A percentile compares a stretch with the other conserved stretches of the same genome.
These are phyloP conservation scores for Didymella keratinophila DNA, from an alignment of 2,329 filamentous ascomycete species.

Conservation along the genomic window DNA sequence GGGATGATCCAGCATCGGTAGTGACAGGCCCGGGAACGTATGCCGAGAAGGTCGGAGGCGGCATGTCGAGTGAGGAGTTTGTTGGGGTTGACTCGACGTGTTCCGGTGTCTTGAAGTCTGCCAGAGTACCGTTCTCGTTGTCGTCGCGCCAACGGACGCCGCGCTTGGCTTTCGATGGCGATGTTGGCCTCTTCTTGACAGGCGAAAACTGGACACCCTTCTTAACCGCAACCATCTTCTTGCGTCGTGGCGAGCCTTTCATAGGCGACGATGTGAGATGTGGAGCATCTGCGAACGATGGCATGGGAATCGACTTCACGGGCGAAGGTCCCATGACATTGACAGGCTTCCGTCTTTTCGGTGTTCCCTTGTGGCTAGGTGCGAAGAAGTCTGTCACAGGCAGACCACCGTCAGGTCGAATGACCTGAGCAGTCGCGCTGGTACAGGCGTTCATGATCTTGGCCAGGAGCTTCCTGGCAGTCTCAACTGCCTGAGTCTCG, in stretches of 20 bases:
- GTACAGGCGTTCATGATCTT: slow-evolving; percentile 80
- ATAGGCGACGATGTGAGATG: slow-evolving; percentile 68
- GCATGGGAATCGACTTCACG: slow-evolving; percentile 51
- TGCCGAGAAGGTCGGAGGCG: slow-evolving; percentile 62
- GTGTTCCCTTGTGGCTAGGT: slow-evolving; percentile 75
- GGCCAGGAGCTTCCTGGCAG: slow-evolving; percentile 78
- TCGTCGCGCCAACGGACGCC: slow-evolving; percentile 94
- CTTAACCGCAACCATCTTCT: slow-evolving; percentile 68
- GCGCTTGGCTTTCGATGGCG: slow-evolving; percentile 69
- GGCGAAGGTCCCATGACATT: slow-evolving; percentile 58
- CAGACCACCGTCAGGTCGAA: slow-evolving; percentile 84
- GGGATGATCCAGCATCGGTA: slow-evolving; percentile 60
- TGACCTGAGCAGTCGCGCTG: slow-evolving; percentile 78
- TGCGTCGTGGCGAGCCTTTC: slow-evolving; percentile 81
- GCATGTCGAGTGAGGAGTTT: slow-evolving; percentile 60
- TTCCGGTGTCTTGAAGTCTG: slow-evolving; percentile 90
- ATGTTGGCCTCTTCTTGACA: slow-evolving; percentile 71
- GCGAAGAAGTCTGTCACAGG: slow-evolving; percentile 71
- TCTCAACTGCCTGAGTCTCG: slow-evolving; percentile 81
- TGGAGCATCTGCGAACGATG: slow-evolving; percentile 42
- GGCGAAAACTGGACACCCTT: slow-evolving; percentile 84
- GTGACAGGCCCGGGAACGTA: slow-evolving; percentile 32
- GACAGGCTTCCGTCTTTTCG: slow-evolving; percentile 70
- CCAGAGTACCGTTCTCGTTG: slow-evolving; percentile 81
- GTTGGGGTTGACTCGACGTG: slow-evolving; percentile 68